phyloP scores from a whole-genome alignment of 768 basidiomycete genomes.

The Coprinopsis cinerea region DNA sequence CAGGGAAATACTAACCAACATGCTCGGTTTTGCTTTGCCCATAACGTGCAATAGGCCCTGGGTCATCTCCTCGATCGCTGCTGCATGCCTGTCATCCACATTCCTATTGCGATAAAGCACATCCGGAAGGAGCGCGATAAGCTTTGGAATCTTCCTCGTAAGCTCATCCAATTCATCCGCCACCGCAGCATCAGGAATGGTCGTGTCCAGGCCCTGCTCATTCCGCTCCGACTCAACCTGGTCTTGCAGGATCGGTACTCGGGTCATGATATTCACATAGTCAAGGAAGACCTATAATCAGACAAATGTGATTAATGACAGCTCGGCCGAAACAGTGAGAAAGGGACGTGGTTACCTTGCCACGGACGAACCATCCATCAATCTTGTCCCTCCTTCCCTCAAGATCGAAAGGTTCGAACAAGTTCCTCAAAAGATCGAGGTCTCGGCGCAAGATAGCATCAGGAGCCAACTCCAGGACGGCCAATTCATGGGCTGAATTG shows the following conservation, averaged over 20 bases:
- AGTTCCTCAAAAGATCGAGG: slow-evolving; percentile 51
- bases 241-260: slow-evolving; percentile 50
- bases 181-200: slow-evolving; percentile 34
- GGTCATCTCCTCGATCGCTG: slow-evolving; percentile 71
- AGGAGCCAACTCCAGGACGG: slow-evolving; percentile 81
- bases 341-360: slow-evolving; percentile 52
- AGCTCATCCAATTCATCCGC: slow-evolving; percentile 56
- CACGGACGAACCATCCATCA: slow-evolving; percentile 76
- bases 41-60: slow-evolving; percentile 51
- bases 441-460: slow-evolving; percentile 77
- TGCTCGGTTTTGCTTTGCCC: slow-evolving; percentile 54
- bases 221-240: slow-evolving; percentile 20
- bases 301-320: neutral
- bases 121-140: slow-evolving; percentile 66
- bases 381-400: slow-evolving; percentile 40
- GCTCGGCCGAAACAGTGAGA: slow-evolving; percentile 5
- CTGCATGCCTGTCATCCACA: slow-evolving; percentile 57
- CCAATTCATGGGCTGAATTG: slow-evolving; percentile 75
- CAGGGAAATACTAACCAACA: slow-evolving; percentile 47
- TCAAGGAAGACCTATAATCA: slow-evolving; percentile 58
- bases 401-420: slow-evolving; percentile 59
- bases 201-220: slow-evolving; percentile 28
- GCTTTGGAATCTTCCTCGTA: slow-evolving; percentile 50
- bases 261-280: slow-evolving; percentile 59
- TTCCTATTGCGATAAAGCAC: slow-evolving; percentile 46